phyloP scores from a whole-genome alignment of 306 rosid genomes.

The Cajanus cajan region DNA sequence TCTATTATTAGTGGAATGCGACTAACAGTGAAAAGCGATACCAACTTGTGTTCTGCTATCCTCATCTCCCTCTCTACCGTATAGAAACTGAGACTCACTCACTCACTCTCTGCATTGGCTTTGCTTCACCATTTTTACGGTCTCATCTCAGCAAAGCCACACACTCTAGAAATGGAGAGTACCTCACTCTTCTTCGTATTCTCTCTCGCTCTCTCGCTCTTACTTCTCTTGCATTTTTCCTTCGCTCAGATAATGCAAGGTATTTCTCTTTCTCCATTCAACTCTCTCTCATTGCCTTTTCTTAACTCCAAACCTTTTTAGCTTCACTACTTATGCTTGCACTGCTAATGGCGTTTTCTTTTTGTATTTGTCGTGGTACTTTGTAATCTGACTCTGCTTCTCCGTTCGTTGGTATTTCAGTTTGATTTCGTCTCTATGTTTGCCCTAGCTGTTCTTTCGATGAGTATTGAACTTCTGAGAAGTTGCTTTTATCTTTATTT shows the following conservation, averaged over 20 bases:
- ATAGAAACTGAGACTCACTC: neutral
- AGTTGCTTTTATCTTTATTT: neutral
- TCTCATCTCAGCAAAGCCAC: neutral
- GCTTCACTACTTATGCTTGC: neutral
- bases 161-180: neutral
- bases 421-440: neutral
- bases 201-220: conserved; percentile 1
- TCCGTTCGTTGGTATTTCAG: neutral
- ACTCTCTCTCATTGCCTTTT: neutral
- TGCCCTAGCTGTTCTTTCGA: neutral
- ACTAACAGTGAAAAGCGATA: neutral
- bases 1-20: neutral
- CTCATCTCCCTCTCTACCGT: neutral
- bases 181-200: neutral
- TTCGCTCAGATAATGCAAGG: conserved; percentile 43
- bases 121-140: neutral
- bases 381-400: neutral
- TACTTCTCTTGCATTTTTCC: conserved; percentile 7
- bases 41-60: neutral
- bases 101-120: neutral
- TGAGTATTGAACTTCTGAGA: neutral
- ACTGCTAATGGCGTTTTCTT: neutral
- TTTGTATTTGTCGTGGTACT: neutral
- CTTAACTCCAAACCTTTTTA: neutral
- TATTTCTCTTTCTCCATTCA: neutral